A percentile compares a stretch with the other conserved stretches of the same genome.
These are phyloP conservation scores for Acanthamoeba castellanii DNA, from an alignment of 208 protist genomes.

Conservation along the genomic window DNA sequence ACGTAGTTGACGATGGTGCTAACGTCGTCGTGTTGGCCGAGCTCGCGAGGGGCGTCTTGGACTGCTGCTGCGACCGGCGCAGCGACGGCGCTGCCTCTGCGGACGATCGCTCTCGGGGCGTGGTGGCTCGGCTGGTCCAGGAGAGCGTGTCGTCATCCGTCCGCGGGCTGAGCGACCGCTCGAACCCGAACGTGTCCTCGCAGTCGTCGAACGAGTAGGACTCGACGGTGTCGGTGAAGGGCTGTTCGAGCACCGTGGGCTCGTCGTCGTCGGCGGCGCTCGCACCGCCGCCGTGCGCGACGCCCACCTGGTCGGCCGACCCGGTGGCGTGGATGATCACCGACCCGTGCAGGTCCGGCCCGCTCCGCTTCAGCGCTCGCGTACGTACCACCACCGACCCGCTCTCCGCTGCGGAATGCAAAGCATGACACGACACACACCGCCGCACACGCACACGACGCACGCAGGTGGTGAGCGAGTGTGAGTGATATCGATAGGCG, in stretches of 20 bases:
- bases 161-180: background rate
- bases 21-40: background rate
- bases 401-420: background rate
- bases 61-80: too few species aligned
- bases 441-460: too few species aligned
- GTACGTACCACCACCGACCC: background rate
- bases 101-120: background rate
- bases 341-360: slow-evolving; percentile 10
- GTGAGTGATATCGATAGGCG: background rate
- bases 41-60: too few species aligned
- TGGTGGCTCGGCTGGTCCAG: background rate
- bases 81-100: background rate
- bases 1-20: too few species aligned
- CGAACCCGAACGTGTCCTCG: background rate
- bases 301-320: background rate
- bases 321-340: slow-evolving; percentile 19
- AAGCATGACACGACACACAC: too few species aligned
- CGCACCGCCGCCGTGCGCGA: background rate
- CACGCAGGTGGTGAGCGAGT: too few species aligned
- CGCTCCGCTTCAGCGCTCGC: background rate
- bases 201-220: slow-evolving; percentile 50
- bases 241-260: background rate
- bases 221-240: slow-evolving; percentile 21
- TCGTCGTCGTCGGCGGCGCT: background rate
- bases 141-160: background rate